Percentiles rank a stretch among this genome's conserved stretches.
These are phyloP conservation scores for Xylariales sp. DNA, from an alignment of 2,329 filamentous ascomycete species.

Conservation along the genomic window DNA sequence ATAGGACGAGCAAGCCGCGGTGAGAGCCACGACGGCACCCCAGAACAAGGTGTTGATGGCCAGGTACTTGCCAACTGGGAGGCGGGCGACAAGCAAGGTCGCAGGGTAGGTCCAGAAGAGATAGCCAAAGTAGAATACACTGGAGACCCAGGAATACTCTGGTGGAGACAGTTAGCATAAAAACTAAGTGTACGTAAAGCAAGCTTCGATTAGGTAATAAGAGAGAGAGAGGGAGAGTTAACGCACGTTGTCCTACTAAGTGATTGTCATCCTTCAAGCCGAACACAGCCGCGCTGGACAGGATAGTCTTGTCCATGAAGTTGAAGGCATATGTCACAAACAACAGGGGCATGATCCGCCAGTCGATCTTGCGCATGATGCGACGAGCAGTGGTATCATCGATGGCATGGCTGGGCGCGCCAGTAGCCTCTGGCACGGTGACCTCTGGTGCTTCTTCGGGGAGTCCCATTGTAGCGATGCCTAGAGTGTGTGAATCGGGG, in stretches of 20 bases:
- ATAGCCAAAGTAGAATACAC: conserved; percentile 45
- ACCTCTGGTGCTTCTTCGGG: neutral
- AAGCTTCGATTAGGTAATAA: no score
- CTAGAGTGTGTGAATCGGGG: no score
- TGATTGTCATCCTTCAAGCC: conserved; percentile 44
- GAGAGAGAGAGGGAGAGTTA: no score
- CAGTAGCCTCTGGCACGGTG: neutral
- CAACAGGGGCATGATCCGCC: conserved; percentile 16
- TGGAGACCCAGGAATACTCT: conserved; percentile 41
- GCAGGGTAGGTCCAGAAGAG: conserved; percentile 46
- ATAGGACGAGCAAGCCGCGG: conserved; percentile 42
- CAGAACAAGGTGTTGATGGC: conserved; percentile 44
- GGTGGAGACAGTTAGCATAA: no score
- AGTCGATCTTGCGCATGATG: conserved; percentile 19
- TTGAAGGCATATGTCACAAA: conserved; percentile 20
- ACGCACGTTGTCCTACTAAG: conserved; percentile 28
- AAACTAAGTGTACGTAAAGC: no score
- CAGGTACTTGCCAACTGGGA: conserved; percentile 44
- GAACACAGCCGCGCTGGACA: conserved; percentile 53
- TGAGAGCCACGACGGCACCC: conserved; percentile 41
- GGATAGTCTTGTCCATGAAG: conserved; percentile 32
- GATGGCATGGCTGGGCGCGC: neutral
- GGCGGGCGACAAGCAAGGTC: conserved; percentile 39
- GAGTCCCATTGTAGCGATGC: conserved; percentile 3
- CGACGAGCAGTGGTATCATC: conserved; percentile 9